Base-by-base conservation (phyloP, 116 monocot species). In the Trichopus zeylanicus region DNA sequence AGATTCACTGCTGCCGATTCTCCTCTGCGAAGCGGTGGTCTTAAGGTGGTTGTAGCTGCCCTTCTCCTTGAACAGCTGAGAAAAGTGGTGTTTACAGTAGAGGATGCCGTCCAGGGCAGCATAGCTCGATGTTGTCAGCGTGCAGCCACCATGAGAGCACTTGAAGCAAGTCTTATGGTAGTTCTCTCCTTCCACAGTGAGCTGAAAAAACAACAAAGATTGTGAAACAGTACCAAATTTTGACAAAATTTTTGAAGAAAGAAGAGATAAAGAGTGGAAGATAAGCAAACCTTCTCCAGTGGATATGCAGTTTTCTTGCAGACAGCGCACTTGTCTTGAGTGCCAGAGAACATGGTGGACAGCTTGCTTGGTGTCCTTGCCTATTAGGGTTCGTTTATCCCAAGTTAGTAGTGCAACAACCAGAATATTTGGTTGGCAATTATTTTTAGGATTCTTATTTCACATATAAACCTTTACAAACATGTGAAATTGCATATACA, bases 131-230 rank as follows among this genome's bases (percentile, higher is more conserved):
- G 80, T 62, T 6, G 92, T 92, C 3, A 92, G 78, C 7, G 63
- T 67, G 77, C 92, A 92, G 7, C 87, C 92, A 12, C 92, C 92
- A 61, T 87, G 75, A 5, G 83, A 72, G 64, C 92, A 92, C 80
- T 78, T 92, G 81, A 87, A 87, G 64, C 92, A 92, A 5, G 76
- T 80, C 73, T 92, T 92, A 70, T 92, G 87, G 75, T 87, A 87
- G 6, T 71, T 61, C 62, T 92, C 92, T 31, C 83, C 92, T 52
- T 92, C 92, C 80, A 92, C 51, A n/a, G 67, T 83, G 46, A 92
- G 33, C 91, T 91, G 51, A 29, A 31, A 46, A 30, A 31, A 21
- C 1, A 39, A 3, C 5, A 28, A 24, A 55, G 6, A 7, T 23
- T 4, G 25, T 53, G 6, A 19, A 26, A 4, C 24, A 2, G 22